These are phyloP conservation scores for Fusarium proliferatum DNA, from an alignment of 2,329 filamentous ascomycete genomes.

Conservation along the genomic window DNA sequence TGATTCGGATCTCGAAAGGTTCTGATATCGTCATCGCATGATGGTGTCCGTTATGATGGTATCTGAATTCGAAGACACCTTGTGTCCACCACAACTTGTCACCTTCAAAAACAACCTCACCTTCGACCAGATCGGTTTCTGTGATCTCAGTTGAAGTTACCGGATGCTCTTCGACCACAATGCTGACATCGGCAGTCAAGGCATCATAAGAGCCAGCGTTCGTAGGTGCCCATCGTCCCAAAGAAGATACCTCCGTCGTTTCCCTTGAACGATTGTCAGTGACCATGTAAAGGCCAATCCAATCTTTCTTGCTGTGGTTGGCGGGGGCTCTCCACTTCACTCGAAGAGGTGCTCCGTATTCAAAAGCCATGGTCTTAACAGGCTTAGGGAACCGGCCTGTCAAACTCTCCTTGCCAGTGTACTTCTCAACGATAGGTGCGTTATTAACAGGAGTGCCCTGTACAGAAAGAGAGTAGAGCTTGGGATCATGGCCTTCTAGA, in stretches of 20 bases:
- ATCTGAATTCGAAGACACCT: conserved; percentile 95
- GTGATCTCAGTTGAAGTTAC: conserved; percentile 63
- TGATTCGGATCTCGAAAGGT: conserved; percentile 90
- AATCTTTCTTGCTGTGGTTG: conserved; percentile 90
- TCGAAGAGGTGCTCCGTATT: conserved; percentile 90
- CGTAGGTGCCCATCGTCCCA: conserved; percentile 90
- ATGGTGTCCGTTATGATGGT: conserved; percentile 93
- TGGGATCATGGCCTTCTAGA: conserved; percentile 80
- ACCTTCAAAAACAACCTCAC: conserved; percentile 87
- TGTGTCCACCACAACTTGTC: conserved; percentile 98
- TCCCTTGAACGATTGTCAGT: conserved; percentile 92
- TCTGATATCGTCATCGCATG: conserved; percentile 94
- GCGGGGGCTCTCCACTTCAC: conserved; percentile 91
- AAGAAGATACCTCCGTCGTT: conserved; percentile 82
- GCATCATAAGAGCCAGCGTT: conserved; percentile 81
- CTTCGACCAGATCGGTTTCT: conserved; percentile 71
- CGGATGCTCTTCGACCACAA: conserved; percentile 75
- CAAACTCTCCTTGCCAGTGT: conserved; percentile 79
- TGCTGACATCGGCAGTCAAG: conserved; percentile 78
- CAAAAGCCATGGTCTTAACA: conserved; percentile 80
- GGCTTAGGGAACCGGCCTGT: conserved; percentile 74
- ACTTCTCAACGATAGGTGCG: conserved; percentile 65
- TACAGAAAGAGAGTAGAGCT: conserved; percentile 82
- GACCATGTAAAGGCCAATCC: conserved; percentile 96
- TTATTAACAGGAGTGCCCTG: conserved; percentile 70